These are phyloP conservation scores for Antitrichia curtipendula DNA, from an alignment of 225 moss, liverwort and hornwort species.

Conservation along the genomic window DNA sequence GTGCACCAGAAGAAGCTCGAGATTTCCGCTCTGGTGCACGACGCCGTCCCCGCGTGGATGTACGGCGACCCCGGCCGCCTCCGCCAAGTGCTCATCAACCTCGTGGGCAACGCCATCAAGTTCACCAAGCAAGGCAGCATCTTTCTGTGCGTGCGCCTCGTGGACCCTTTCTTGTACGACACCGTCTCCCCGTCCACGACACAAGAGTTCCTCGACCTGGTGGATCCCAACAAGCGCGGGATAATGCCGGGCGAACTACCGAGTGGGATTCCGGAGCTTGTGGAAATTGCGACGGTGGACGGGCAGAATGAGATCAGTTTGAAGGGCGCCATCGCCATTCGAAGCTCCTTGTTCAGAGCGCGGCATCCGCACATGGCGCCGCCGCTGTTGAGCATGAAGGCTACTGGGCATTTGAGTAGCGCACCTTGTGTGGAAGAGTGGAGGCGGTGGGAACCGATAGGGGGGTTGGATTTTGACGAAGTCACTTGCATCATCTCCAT, in stretches of 20 bases:
- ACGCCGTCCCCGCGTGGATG: conserved; percentile 49
- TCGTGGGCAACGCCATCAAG: conserved; percentile 84
- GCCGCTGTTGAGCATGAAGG: conserved; percentile 71
- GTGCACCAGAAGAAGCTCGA: conserved; percentile 70
- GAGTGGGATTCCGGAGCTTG: neutral
- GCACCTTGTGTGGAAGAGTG: conserved; percentile 32
- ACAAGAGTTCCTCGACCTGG: conserved; percentile 6
- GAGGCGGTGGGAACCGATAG: conserved; percentile 44
- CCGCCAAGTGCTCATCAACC: conserved; percentile 81
- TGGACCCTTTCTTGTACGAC: conserved; percentile 11
- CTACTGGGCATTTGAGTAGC: conserved; percentile 37
- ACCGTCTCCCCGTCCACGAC: neutral
- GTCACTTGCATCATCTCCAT: conserved; percentile 52
- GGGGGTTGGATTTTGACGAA: conserved; percentile 18
- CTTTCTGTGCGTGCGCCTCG: conserved; percentile 57
- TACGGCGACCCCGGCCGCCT: conserved; percentile 81
- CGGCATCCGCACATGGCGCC: conserved; percentile 22
- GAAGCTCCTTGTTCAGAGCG: conserved; percentile 6
- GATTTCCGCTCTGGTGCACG: conserved; percentile 80
- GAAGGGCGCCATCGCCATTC: conserved; percentile 11
- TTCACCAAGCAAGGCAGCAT: conserved; percentile 84
- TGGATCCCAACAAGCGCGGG: neutral
- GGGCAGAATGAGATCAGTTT: neutral
- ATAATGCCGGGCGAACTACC: neutral
- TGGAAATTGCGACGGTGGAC: neutral